Conservation (phyloP, 179 eudicot species). For the Beta macrorhiza region DNA sequence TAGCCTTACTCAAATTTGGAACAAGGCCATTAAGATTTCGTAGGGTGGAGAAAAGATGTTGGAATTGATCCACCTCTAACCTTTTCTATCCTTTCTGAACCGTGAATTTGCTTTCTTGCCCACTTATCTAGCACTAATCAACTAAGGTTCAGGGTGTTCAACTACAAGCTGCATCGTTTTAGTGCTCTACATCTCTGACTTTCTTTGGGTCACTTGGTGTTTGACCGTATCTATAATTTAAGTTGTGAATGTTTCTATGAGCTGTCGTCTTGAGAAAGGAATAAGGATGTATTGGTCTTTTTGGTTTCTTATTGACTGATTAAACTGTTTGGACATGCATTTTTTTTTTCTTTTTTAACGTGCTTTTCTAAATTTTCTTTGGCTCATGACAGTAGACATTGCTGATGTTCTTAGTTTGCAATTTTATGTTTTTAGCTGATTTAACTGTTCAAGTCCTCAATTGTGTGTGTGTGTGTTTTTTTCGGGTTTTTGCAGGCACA, state of each 20-base stretch:
- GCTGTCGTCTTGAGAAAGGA: background rate
- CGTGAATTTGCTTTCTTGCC: background rate
- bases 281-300: background rate
- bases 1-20: no score
- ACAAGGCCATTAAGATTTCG: background rate
- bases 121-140: no score
- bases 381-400: background rate
- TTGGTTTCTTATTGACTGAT: background rate
- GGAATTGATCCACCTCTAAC: no score
- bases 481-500: constrained; percentile 50
- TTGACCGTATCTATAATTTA: background rate
- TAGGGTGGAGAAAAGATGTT: background rate
- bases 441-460: background rate
- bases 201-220: background rate
- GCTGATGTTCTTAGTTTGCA: background rate
- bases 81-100: no score
- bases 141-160: no score
- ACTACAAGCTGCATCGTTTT: background rate
- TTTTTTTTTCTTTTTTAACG: background rate
- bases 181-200: background rate
- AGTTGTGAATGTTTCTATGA: background rate
- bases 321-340: background rate
- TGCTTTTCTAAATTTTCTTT: background rate
- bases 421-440: background rate
- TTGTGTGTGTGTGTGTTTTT: background rate